Percentiles rank a stretch among this genome's conserved stretches.
phyloP scores from a whole-genome alignment of 306 rosid genomes.

The Prunus persica region DNA sequence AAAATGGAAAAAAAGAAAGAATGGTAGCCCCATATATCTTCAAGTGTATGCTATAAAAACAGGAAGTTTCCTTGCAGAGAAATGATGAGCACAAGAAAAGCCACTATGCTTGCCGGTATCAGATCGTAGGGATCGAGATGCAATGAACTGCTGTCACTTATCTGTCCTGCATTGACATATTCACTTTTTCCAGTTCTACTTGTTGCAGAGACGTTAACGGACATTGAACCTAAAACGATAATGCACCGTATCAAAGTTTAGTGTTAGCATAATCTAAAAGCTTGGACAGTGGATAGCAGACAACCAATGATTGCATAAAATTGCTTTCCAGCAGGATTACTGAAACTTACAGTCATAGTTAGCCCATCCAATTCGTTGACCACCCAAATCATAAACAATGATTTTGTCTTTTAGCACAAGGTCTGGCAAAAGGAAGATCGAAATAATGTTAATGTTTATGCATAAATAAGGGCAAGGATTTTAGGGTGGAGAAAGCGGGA shows the following conservation, averaged over 20 bases:
- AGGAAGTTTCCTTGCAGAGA: conserved; percentile 34
- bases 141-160: conserved; percentile 45
- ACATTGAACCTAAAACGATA: conserved; percentile 52
- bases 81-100: conserved; percentile 39
- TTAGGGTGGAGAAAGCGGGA: too few species aligned
- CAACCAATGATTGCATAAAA: not conserved
- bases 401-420: conserved; percentile 90
- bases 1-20: conserved; percentile 22
- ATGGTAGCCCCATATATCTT: conserved; percentile 13
- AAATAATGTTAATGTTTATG: not conserved
- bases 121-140: conserved; percentile 29
- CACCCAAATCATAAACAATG: conserved; percentile 79
- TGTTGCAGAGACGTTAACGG: conserved; percentile 82
- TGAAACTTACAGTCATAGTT: conserved; percentile 90
- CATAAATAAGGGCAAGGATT: not conserved
- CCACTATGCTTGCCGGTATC: conserved; percentile 33
- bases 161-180: conserved; percentile 69
- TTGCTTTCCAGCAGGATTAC: conserved; percentile 9
- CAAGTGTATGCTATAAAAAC: conserved; percentile 44
- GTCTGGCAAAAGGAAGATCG: conserved; percentile 49
- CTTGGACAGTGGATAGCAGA: not conserved
- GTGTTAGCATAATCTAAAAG: not conserved
- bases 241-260: not conserved
- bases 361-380: conserved; percentile 92
- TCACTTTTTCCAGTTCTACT: conserved; percentile 65